phyloP scores from a whole-genome alignment of 371 early-diverging fungal species.

The Furculomyces boomerangus region DNA sequence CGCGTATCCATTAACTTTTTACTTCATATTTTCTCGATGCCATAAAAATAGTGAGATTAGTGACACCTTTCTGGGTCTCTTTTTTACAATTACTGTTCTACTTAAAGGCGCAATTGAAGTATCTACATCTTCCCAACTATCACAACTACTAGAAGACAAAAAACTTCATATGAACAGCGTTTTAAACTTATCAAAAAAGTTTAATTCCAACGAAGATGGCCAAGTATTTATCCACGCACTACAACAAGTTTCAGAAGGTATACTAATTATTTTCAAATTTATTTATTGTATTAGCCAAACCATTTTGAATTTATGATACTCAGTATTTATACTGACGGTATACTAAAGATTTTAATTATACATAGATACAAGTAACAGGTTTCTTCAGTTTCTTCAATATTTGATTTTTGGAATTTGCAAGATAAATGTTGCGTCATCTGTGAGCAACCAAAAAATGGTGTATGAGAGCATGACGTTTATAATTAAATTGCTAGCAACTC shows the following conservation, averaged over 20 bases:
- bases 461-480: no score
- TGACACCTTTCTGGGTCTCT: not conserved
- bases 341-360: not conserved
- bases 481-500: no score
- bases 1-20: no score
- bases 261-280: not conserved
- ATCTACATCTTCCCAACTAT: not conserved
- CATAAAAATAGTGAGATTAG: not conserved
- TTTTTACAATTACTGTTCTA: not conserved
- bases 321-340: not conserved
- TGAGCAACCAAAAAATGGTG: no score
- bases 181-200: not conserved
- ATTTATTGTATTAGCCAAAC: not conserved
- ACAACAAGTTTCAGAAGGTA: not conserved
- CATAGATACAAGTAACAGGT: not conserved
- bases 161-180: not conserved
- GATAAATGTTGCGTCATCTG: not conserved
- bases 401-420: not conserved
- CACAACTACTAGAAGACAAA: not conserved
- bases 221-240: not conserved
- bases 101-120: not conserved
- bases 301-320: not conserved
- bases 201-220: not conserved
- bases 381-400: not conserved
- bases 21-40: no score